Percentiles rank a stretch among this genome's conserved stretches.
Evolutionary conservation across 2,329 filamentous ascomycete species (phyloP).

Genomic region (Onygena corvina): DNA sequence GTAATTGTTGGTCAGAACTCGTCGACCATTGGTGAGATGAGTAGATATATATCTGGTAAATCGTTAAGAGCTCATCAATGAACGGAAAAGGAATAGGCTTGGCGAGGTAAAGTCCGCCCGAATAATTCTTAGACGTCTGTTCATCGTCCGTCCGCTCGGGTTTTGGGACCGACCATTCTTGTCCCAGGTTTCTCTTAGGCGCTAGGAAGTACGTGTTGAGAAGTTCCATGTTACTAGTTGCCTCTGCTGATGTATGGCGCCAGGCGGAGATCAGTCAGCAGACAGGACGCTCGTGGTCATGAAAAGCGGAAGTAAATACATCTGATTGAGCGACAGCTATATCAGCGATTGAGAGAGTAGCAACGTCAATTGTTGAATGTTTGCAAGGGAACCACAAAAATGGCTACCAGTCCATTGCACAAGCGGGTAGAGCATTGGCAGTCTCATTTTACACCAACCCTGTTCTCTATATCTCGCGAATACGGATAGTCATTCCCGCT

Average conservation of each 20-base stretch:
- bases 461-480: neutral
- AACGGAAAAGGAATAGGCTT: neutral
- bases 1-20: neutral
- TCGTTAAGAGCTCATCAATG: too few relatives aligned
- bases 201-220: neutral
- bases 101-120: neutral
- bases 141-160: neutral
- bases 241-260: neutral
- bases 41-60: too few relatives aligned
- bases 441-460: neutral
- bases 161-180: too few relatives aligned
- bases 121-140: neutral
- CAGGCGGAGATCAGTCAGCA: neutral
- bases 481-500: neutral
- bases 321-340: too few relatives aligned
- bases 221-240: neutral
- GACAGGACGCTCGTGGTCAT: too few relatives aligned
- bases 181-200: too few relatives aligned
- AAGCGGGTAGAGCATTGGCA: neutral
- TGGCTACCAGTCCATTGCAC: neutral
- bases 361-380: neutral
- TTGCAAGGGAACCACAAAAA: neutral
- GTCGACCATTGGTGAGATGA: neutral
- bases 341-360: too few relatives aligned
- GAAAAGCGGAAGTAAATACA: too few relatives aligned